Evolutionary conservation across 1,139 yeast genomes (phyloP).

Genomic region (Pneumocystis wakefieldiae): DNA sequence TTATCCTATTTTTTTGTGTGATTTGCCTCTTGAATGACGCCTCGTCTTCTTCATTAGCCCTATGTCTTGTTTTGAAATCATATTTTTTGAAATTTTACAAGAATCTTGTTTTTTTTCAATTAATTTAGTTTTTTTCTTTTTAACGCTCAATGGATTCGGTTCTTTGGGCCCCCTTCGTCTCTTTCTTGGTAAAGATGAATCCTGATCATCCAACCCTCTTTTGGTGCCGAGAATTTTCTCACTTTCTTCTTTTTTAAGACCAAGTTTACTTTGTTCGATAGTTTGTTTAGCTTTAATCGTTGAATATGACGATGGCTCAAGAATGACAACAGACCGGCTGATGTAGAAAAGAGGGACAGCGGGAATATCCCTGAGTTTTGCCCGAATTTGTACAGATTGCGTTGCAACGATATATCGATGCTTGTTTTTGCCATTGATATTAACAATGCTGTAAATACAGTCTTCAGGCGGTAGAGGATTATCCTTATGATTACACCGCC

Average conservation of each 20-base stretch:
- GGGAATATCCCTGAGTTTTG: slow-evolving; percentile 54
- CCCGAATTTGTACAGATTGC: slow-evolving; percentile 57
- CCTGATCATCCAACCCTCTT: background rate
- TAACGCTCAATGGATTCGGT: slow-evolving; percentile 12
- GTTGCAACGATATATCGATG: slow-evolving; percentile 83
- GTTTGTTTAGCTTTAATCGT: slow-evolving; percentile 41
- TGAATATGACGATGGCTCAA: slow-evolving; percentile 80
- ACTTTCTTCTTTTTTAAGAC: slow-evolving; percentile 9
- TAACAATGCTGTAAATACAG: slow-evolving; percentile 59
- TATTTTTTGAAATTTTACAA: background rate
- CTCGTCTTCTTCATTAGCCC: background rate
- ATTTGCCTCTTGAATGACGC: background rate
- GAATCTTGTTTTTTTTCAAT: background rate
- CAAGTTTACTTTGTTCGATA: slow-evolving; percentile 50
- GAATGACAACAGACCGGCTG: slow-evolving; percentile 82
- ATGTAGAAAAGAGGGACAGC: slow-evolving; percentile 82
- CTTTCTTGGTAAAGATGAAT: slow-evolving; percentile 6
- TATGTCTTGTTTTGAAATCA: background rate
- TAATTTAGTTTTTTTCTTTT: slow-evolving; percentile 5
- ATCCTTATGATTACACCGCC: slow-evolving; percentile 42
- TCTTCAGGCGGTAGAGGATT: slow-evolving; percentile 48
- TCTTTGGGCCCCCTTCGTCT: slow-evolving; percentile 10
- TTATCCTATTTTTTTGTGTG: background rate
- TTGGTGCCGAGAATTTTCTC: background rate
- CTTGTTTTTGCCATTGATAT: slow-evolving; percentile 61